phyloP scores from a whole-genome alignment of 805 yeast genomes.

The Candida piceae region DNA sequence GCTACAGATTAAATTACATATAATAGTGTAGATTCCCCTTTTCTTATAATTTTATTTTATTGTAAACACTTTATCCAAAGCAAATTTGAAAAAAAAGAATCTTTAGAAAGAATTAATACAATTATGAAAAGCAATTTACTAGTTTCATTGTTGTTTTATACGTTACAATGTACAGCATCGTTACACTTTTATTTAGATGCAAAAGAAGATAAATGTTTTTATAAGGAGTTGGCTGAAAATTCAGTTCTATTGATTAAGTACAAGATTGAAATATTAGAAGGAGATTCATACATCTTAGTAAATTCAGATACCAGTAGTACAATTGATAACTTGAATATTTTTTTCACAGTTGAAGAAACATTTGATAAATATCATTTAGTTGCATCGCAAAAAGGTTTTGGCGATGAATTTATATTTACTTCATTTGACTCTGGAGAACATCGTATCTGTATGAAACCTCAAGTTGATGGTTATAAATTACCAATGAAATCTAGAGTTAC shows the following conservation, averaged over 20 bases:
- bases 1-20: no score
- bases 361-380: constrained; percentile 83
- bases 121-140: no score
- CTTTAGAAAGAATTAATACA: no score
- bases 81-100: no score
- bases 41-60: no score
- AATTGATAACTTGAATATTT: constrained; percentile 11
- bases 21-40: no score
- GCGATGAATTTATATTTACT: constrained; percentile 69
- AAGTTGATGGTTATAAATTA: constrained; percentile 29
- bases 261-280: constrained; percentile 36
- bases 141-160: no score
- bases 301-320: not conserved
- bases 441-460: constrained; percentile 62
- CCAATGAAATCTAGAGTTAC: constrained; percentile 52
- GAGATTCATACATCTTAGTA: constrained; percentile 2
- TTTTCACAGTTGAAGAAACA: constrained; percentile 44
- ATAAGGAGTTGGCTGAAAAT: constrained; percentile 48
- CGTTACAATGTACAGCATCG: constrained; percentile 8
- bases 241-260: constrained; percentile 47
- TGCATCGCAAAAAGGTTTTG: constrained; percentile 55
- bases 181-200: constrained; percentile 50
- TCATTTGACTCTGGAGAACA: constrained; percentile 85
- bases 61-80: no score
- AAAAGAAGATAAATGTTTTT: constrained; percentile 50